These are phyloP conservation scores for Xylaria arbuscula DNA, from an alignment of 2,329 filamentous ascomycete species.

Conservation along the genomic window DNA sequence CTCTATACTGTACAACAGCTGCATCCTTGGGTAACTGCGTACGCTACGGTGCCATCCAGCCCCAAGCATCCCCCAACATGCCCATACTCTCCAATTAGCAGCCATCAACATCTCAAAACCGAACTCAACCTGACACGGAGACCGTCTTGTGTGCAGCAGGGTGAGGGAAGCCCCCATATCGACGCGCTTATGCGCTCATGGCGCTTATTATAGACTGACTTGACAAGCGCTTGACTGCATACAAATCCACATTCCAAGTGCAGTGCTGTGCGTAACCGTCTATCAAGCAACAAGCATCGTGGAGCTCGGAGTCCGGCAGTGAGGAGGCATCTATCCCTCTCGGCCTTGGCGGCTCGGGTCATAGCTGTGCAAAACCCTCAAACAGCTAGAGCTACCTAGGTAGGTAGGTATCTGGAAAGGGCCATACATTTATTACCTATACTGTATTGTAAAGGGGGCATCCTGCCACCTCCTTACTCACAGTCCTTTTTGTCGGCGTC, in stretches of 20 bases:
- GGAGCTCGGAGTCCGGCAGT: constrained; percentile 14
- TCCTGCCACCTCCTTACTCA: background rate
- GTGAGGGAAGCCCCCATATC: background rate
- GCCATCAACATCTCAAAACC: constrained; percentile 25
- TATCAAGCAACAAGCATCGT: background rate
- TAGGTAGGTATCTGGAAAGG: background rate
- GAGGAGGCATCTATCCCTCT: constrained; percentile 3
- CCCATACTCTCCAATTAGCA: background rate
- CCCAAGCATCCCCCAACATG: background rate
- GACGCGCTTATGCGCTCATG: constrained; percentile 42
- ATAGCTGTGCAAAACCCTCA: background rate
- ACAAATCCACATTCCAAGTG: constrained; percentile 7
- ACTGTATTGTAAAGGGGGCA: no score
- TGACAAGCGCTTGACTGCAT: constrained; percentile 35
- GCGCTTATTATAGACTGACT: constrained; percentile 31
- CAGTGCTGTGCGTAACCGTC: background rate
- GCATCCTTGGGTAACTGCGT: background rate
- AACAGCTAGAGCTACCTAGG: no score
- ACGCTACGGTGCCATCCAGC: background rate
- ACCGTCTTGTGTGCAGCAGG: constrained; percentile 39
- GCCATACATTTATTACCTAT: no score
- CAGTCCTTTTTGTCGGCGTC: background rate
- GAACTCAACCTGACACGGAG: constrained; percentile 41
- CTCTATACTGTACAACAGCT: background rate
- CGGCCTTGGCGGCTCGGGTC: background rate